A percentile compares a stretch with the other conserved stretches of the same genome.
Conservation (phyloP, 2,329 filamentous ascomycete genomes). For the Apiospora malaysiana region DNA sequence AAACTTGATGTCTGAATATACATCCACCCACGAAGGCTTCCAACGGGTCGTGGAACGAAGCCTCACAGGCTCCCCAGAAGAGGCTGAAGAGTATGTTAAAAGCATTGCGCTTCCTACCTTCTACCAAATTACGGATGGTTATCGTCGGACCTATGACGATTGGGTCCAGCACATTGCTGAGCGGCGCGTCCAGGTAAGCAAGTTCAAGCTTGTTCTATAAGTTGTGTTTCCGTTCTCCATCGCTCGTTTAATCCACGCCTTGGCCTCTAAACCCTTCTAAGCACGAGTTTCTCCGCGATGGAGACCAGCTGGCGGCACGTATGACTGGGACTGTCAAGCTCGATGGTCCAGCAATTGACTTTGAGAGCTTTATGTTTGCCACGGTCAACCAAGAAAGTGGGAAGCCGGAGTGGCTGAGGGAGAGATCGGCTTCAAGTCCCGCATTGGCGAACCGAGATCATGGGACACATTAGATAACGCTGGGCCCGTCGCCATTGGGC, state of each 20-base stretch:
- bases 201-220: constrained; percentile 38
- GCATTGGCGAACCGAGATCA: no score
- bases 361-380: constrained; percentile 41
- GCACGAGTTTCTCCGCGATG: constrained; percentile 40
- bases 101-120: constrained; percentile 26
- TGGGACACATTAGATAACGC: no score
- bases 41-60: constrained; percentile 35
- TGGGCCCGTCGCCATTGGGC: no score
- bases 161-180: constrained; percentile 34
- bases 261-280: no score
- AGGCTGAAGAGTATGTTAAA: constrained; percentile 27
- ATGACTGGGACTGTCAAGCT: constrained; percentile 39
- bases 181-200: constrained; percentile 36
- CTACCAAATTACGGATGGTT: constrained; percentile 35
- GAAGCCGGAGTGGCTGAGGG: constrained; percentile 37
- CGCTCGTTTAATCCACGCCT: no score
- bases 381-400: constrained; percentile 36
- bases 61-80: constrained; percentile 28
- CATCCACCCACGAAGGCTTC: constrained; percentile 34
- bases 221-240: no score
- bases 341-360: constrained; percentile 31
- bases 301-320: constrained; percentile 36
- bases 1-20: constrained; percentile 38
- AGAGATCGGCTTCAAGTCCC: no score
- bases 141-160: constrained; percentile 29